Evolutionary conservation across 441 rosid species (phyloP).

Genomic region (Gossypium davidsonii): DNA sequence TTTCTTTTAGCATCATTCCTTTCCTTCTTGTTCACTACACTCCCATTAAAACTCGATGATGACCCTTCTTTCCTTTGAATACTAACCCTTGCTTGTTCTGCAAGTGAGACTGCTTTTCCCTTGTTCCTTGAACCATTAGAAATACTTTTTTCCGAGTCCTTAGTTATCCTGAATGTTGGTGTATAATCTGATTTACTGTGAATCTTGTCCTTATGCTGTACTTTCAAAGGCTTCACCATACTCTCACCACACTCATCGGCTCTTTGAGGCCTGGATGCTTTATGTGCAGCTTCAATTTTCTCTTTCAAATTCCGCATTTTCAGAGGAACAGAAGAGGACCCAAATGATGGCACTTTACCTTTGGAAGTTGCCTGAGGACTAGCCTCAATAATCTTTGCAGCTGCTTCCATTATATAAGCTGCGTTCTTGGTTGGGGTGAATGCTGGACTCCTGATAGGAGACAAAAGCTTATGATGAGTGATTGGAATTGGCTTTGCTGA

Average conservation of each 20-base stretch:
- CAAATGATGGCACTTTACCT: slow-evolving; percentile 29
- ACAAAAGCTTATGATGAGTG: slow-evolving; percentile 65
- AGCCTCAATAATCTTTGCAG: slow-evolving; percentile 67
- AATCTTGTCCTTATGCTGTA: slow-evolving; percentile 30
- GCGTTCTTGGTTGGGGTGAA: slow-evolving; percentile 46
- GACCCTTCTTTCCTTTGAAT: slow-evolving; percentile 39
- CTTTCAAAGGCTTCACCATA: slow-evolving; percentile 27
- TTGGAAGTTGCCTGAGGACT: slow-evolving; percentile 42
- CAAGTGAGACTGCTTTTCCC: slow-evolving; percentile 36
- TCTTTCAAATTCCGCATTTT: slow-evolving; percentile 67
- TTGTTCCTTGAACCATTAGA: slow-evolving; percentile 34
- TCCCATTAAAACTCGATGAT: slow-evolving; percentile 23
- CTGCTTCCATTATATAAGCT: slow-evolving; percentile 66
- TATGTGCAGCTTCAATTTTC: slow-evolving; percentile 64
- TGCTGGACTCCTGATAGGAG: slow-evolving; percentile 68
- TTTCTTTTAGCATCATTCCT: slow-evolving; percentile 33
- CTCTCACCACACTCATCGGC: slow-evolving; percentile 19
- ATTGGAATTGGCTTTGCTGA: slow-evolving; percentile 60
- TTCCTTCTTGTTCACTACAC: slow-evolving; percentile 31
- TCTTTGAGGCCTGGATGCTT: slow-evolving; percentile 35
- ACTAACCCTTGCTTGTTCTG: slow-evolving; percentile 38
- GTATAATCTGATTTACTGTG: slow-evolving; percentile 20
- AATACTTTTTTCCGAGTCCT: slow-evolving; percentile 24
- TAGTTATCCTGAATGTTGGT: slow-evolving; percentile 21
- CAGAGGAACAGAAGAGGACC: slow-evolving; percentile 59